A percentile compares a stretch with the other conserved stretches of the same genome.
Evolutionary conservation across 169 alveolate genomes (phyloP).

Genomic region (Theileria sp.): DNA sequence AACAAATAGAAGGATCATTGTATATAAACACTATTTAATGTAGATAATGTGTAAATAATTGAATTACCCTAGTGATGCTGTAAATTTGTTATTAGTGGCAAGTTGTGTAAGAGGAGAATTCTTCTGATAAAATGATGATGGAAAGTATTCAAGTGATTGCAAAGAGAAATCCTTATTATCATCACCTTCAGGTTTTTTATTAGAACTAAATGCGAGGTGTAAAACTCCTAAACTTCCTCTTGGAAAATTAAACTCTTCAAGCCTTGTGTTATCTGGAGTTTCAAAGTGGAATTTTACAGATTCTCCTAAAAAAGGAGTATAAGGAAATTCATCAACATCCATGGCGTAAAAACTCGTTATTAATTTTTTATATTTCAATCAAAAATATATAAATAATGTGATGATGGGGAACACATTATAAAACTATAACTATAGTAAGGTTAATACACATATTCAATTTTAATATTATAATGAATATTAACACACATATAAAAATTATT

Average conservation of each 20-base stretch:
- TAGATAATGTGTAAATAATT: not conserved
- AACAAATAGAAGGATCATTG: not conserved
- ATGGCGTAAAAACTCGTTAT: not conserved
- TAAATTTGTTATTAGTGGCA: conserved; percentile 24
- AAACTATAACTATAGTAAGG: not conserved
- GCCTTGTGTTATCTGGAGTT: not conserved
- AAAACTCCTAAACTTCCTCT: conserved; percentile 35
- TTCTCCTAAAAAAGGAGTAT: conserved; percentile 15
- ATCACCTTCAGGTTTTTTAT: not conserved
- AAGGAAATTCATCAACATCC: conserved; percentile 9
- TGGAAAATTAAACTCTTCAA: not conserved
- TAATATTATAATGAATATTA: not conserved
- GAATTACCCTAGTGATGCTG: conserved; percentile 54
- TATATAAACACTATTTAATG: not conserved
- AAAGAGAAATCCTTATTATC: not conserved
- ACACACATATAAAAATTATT: not conserved
- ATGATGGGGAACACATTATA: not conserved
- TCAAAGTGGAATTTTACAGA: conserved; percentile 12
- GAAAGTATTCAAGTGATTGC: conserved; percentile 28
- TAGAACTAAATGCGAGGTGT: conserved; percentile 33
- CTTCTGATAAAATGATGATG: conserved; percentile 14
- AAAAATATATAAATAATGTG: not conserved
- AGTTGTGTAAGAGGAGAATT: conserved; percentile 22
- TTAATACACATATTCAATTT: not conserved
- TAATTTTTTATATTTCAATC: not conserved